Conservation (phyloP, 2,329 filamentous ascomycete genomes). For the Stagonosporopsis chrysanthemi region DNA sequence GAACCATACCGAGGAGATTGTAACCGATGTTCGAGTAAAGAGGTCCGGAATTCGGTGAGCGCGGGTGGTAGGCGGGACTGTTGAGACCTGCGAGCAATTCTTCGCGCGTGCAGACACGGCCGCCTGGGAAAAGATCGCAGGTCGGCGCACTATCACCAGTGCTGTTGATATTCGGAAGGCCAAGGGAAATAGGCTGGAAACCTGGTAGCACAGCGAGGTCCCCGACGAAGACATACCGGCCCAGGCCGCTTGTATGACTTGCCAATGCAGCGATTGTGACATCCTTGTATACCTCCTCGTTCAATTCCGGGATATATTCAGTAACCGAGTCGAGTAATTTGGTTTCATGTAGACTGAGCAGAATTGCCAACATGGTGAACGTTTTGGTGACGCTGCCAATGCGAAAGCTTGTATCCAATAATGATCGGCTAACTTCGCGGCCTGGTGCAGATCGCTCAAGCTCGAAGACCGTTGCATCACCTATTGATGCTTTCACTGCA, state of each 20-base stretch:
- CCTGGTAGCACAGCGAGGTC: conserved; percentile 31
- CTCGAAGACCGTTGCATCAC: conserved; percentile 24
- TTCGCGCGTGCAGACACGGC: conserved; percentile 24
- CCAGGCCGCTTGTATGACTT: conserved; percentile 37
- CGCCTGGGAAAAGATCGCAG: conserved; percentile 35
- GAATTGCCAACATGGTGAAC: conserved; percentile 36
- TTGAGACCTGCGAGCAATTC: conserved; percentile 37
- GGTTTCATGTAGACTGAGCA: conserved; percentile 30
- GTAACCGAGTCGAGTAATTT: conserved; percentile 34
- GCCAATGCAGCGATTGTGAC: conserved; percentile 32
- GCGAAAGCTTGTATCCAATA: conserved; percentile 29
- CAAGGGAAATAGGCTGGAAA: conserved; percentile 21
- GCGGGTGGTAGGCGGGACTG: conserved; percentile 25
- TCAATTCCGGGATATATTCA: conserved; percentile 33
- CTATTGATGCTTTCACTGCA: conserved; percentile 35
- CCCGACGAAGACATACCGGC: conserved; percentile 32
- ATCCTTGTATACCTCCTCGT: conserved; percentile 23
- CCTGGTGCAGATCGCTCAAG: conserved; percentile 26
- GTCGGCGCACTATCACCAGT: conserved; percentile 23
- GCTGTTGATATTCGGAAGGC: conserved; percentile 27
- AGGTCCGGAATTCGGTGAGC: conserved; percentile 26
- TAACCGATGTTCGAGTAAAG: conserved; percentile 37
- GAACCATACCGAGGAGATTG: conserved; percentile 35
- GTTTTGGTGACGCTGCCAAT: conserved; percentile 38
- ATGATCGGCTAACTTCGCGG: conserved; percentile 20